Conservation (phyloP, 179 eudicot genomes). For the Heliamphora pulchella region DNA sequence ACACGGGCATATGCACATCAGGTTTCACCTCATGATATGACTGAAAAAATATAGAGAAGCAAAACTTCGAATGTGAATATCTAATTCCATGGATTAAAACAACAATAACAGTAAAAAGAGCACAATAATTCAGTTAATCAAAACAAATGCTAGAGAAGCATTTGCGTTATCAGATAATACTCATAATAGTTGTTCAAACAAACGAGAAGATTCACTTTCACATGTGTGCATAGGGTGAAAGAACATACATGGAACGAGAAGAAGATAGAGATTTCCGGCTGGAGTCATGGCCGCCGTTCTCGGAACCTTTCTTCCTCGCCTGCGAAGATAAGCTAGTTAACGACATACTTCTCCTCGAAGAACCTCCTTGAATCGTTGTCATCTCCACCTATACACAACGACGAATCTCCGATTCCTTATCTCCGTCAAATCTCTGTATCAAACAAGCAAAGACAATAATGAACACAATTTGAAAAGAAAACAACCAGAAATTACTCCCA, state of each 20-base stretch:
- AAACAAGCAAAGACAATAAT: not conserved
- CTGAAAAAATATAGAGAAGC: not conserved
- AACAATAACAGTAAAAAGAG: not conserved
- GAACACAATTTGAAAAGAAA: not conserved
- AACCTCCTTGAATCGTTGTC: slow-evolving; percentile 26
- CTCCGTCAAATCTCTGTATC: not conserved
- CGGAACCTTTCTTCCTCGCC: slow-evolving; percentile 17
- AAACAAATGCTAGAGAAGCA: not conserved
- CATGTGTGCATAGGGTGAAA: not conserved
- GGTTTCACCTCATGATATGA: not conserved
- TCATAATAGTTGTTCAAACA: not conserved
- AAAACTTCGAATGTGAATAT: not conserved
- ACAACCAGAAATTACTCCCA: not conserved
- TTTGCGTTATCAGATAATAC: not conserved
- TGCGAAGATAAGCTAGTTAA: slow-evolving; percentile 10
- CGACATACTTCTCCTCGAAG: slow-evolving; percentile 26
- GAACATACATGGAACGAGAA: slow-evolving; percentile 23
- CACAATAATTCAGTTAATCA: not conserved
- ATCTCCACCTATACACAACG: slow-evolving; percentile 18
- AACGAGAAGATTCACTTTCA: not conserved
- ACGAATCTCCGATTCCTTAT: not conserved
- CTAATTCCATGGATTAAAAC: not conserved
- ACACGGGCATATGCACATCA: not conserved
- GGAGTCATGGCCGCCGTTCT: slow-evolving; percentile 19
- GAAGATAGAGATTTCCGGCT: slow-evolving; percentile 18